These are phyloP conservation scores for Fusarium sp. DNA, from an alignment of 2,329 filamentous ascomycete species.

Conservation along the genomic window DNA sequence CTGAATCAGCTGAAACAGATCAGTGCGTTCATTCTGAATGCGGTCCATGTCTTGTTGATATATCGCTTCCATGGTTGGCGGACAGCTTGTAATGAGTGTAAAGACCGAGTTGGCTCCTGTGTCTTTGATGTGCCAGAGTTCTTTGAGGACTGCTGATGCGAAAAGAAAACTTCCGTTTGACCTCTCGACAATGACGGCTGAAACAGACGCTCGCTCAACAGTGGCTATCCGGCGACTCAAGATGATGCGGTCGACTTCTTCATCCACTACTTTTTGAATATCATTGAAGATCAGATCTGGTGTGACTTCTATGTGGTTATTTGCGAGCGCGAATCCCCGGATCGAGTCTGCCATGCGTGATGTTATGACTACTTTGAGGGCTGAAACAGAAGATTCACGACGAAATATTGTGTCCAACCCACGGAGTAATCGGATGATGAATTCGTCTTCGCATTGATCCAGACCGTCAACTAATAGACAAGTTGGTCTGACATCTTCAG, in stretches of 20 bases:
- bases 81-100: conserved; percentile 34
- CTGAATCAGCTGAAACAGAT: conserved; percentile 33
- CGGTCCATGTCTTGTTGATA: conserved; percentile 41
- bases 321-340: conserved; percentile 29
- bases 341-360: conserved; percentile 33
- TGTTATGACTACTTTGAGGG: conserved; percentile 22
- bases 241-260: conserved; percentile 37
- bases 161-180: conserved; percentile 39
- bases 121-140: conserved; percentile 38
- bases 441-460: conserved; percentile 32
- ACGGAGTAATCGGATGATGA: conserved; percentile 22
- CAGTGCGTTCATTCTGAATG: conserved; percentile 25
- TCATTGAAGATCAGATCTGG: conserved; percentile 21
- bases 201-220: conserved; percentile 27
- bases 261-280: conserved; percentile 36
- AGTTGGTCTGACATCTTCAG: conserved; percentile 8
- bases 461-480: conserved; percentile 38
- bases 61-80: conserved; percentile 38
- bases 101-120: conserved; percentile 38
- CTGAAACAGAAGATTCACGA: conserved; percentile 3
- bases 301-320: conserved; percentile 30
- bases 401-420: conserved; percentile 33
- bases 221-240: conserved; percentile 32
- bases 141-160: conserved; percentile 36
- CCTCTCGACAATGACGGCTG: conserved; percentile 37